Conservation (phyloP, 306 rosid species). For the Sicyos edulis region DNA sequence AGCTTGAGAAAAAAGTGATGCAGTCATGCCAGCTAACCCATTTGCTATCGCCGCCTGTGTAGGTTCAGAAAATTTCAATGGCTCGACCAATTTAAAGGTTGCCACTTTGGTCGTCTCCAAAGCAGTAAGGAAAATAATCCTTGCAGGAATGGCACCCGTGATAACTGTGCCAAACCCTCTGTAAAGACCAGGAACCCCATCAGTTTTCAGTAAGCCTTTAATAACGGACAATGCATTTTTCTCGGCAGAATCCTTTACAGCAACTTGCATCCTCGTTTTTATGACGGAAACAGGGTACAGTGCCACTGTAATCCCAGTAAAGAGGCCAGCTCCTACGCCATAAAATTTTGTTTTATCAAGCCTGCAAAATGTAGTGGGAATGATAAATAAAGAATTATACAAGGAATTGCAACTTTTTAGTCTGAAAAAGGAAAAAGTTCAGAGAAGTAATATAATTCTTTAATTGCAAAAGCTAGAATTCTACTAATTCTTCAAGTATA, state of each 20-base stretch:
- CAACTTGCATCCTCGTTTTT: constrained; percentile 88
- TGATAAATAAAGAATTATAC: constrained; percentile 18
- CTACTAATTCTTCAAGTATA: no score
- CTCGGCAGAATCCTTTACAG: constrained; percentile 62
- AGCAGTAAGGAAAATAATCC: constrained; percentile 73
- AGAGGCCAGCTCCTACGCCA: constrained; percentile 82
- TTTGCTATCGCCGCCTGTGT: constrained; percentile 76
- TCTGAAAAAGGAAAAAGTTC: background rate
- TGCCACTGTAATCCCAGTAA: constrained; percentile 73
- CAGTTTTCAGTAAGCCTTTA: constrained; percentile 63
- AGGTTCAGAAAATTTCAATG: constrained; percentile 66
- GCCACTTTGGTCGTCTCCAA: constrained; percentile 76
- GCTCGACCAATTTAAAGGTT: constrained; percentile 58
- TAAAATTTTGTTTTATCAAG: constrained; percentile 75
- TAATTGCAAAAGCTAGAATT: background rate
- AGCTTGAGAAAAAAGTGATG: constrained; percentile 67
- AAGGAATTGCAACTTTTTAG: constrained; percentile 18
- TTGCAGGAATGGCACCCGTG: constrained; percentile 78
- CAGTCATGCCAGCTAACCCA: constrained; percentile 79
- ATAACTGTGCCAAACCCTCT: constrained; percentile 80
- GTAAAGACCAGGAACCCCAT: constrained; percentile 82
- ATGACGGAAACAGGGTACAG: constrained; percentile 85
- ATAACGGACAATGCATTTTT: constrained; percentile 60
- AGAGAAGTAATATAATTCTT: background rate
- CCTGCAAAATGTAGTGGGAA: constrained; percentile 44